Base-by-base conservation (phyloP, 1,284 basidiomycete genomes). In the Ceratobasidium sp. region DNA sequence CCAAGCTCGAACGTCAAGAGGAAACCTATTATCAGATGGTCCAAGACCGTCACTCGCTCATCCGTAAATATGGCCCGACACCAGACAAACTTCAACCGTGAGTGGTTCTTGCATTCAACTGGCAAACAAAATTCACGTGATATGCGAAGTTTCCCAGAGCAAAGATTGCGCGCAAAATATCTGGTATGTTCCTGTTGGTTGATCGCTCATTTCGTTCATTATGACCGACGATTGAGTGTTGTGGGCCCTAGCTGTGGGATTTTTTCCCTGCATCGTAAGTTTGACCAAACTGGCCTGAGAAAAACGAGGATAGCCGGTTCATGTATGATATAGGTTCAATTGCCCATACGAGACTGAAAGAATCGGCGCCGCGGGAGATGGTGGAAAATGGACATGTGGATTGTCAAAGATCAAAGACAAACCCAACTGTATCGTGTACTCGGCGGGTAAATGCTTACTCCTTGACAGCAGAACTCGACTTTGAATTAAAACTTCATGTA, bases 351-450 rank as follows among this genome's bases (percentile, higher is more conserved):
- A 81, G 23, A 64, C 78, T 15, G 79, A 81, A 57, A 78, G 81
- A 26, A 61, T 82, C 15, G 81, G 78, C 1, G 59, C 69, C 52
- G 17, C 78, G 28, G 77, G 70, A 59, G 80, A 80, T 75, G 80
- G 80, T 15, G 81, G 81, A 15, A 82, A 82, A 56, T 82, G 81
- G 81, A 68, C 80, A 33, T 82, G 81, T 62, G 81, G 81, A 20
- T 44, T 82, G 15, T 78, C 77, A 5, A 76, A 75, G 46, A 40
- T 82, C 42, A 79, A 75, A 17, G 38, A 77, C 17, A 80, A 81
- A 68, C 67, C 64, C 33, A 77, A 77, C 17, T 80, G 79, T 61
- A 78, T 80, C 28, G 69, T 82, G 17, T 82, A 81, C 77, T 79
- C 78, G 23, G 81, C 81, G 38, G 81, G 81, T 81, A 33, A 6